phyloP scores from a whole-genome alignment of 2,329 filamentous ascomycete genomes.

The Colletotrichum sp. region DNA sequence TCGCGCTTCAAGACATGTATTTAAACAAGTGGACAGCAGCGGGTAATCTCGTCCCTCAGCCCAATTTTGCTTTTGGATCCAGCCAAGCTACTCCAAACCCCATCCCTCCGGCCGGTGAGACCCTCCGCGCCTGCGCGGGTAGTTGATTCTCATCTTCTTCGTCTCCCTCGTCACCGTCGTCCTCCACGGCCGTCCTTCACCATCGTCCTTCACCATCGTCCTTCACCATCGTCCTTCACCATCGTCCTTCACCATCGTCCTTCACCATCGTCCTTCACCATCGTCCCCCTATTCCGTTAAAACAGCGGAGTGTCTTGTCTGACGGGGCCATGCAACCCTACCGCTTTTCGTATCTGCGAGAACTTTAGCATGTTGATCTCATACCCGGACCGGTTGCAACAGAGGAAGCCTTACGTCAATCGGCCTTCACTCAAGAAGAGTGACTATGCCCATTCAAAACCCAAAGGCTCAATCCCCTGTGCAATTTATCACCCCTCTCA shows the following conservation, averaged over 20 bases:
- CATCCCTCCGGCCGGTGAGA: accelerated
- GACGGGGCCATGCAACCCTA: accelerated
- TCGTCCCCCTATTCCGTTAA: neutral
- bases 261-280: no score
- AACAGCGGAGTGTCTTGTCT: neutral
- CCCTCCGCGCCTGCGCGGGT: no score
- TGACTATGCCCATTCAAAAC: neutral
- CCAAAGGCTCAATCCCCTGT: accelerated
- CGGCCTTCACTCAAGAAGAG: neutral
- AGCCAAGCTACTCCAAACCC: no score
- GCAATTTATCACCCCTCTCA: neutral
- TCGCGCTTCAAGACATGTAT: accelerated
- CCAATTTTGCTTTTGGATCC: no score
- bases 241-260: neutral
- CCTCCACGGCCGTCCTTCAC: no score
- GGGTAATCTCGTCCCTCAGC: neutral
- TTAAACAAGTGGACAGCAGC: neutral
- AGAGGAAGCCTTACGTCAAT: neutral
- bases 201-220: no score
- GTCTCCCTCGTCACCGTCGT: no score
- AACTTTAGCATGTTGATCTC: accelerated
- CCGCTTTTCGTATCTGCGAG: neutral
- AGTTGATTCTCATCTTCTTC: neutral
- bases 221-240: no score
- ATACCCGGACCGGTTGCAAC: accelerated